A percentile compares a stretch with the other conserved stretches of the same genome.
Evolutionary conservation across 495 filamentous ascomycete species (phyloP).

Genomic region (Cudoniella acicularis): DNA sequence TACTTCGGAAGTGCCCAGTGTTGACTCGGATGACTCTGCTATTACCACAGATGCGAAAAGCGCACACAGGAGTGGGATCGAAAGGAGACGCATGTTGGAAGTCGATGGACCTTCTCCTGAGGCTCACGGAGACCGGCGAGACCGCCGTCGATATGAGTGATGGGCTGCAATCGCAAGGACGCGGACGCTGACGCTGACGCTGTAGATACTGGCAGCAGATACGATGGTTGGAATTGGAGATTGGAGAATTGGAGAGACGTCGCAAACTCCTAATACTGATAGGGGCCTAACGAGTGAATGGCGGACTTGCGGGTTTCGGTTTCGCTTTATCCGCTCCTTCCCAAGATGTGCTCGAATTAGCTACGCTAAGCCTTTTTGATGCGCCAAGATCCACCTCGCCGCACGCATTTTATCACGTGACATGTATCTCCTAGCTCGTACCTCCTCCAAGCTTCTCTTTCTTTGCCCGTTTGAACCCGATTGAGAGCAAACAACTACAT

Average conservation of each 20-base stretch:
- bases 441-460: no score
- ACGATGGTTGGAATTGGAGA: no score
- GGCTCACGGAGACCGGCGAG: constrained; percentile 15
- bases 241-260: not conserved
- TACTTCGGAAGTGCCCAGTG: not conserved
- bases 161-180: not conserved
- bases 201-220: not conserved
- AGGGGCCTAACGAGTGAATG: not conserved
- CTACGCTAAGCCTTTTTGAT: not conserved
- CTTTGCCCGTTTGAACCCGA: no score
- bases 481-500: no score
- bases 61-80: constrained; percentile 17
- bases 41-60: constrained; percentile 17
- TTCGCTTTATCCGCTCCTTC: no score
- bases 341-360: no score
- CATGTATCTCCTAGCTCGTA: no score
- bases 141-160: constrained; percentile 7
- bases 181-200: not conserved
- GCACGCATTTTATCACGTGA: no score
- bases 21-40: constrained; percentile 11
- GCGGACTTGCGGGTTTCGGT: not conserved
- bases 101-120: constrained; percentile 14
- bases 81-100: constrained; percentile 24
- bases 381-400: no score
- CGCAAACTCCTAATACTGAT: not conserved